Evolutionary conservation across 768 basidiomycete species (phyloP), one percentile per base, ranked within the genome.

Genomic region (Collybia nuda): DNA sequence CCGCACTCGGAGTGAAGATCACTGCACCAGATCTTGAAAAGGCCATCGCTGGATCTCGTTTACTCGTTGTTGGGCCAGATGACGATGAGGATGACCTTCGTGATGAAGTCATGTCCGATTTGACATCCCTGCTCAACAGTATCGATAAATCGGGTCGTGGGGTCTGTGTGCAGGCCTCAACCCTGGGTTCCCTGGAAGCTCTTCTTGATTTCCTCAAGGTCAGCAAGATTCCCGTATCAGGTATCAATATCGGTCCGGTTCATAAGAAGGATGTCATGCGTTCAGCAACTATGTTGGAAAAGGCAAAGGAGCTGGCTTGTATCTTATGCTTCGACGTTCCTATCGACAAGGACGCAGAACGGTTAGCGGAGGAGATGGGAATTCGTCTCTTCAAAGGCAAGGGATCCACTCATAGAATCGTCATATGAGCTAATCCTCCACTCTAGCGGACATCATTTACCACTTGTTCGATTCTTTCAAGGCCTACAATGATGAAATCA

Each of bases 381-480:
- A 87, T 99, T 62, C 82, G 81, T 56, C 72, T 99, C 59, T 99
- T 98, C 80, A 94, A 87, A 75, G 95, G 96, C 95, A 53, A 32
- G 44, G 32, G 9, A 19, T 44, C 49, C 19, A 48, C 12, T 35
- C n/a, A 23, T 40, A 28, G 22, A 8, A 35, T 19, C 17, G 28
- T 24, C 51, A 44, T 38, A 45, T 22, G 29, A 54, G 26, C 53
- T 43, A 2, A 28, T 35, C 21, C 29, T 44, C 7, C 8, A 52
- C 23, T 54, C 22, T 65, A 98, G 96, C 96, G 54, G 94, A 97
- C 68, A 98, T 98, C 65, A 98, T 99, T 59, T 99, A 99, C 69
- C 96, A 98, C 66, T 73, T 99, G 40, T 98, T 98, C 65, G 95
- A 98, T 63, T 83, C 93, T 14, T 98, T 98, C 75, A 97, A 85